These are phyloP conservation scores for Cornus kousa DNA, from an alignment of 148 eudicot genomes.

Conservation along the genomic window DNA sequence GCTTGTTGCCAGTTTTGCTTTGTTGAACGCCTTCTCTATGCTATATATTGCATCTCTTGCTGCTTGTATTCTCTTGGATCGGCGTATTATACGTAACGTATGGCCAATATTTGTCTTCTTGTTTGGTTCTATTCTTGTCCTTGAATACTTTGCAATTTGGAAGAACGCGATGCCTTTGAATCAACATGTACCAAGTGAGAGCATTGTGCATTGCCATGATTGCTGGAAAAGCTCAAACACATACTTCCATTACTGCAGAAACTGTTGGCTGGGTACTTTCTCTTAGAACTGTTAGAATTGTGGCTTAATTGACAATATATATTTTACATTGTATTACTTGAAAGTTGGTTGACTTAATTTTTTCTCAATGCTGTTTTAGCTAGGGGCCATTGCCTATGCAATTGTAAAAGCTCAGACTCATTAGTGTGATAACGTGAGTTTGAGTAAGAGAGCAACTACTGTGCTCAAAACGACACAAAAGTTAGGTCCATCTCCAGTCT, in stretches of 20 bases:
- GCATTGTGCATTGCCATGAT: constrained; percentile 67
- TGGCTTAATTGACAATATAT: too few species aligned
- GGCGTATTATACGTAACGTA: constrained; percentile 69
- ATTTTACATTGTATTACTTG: too few species aligned
- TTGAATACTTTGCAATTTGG: constrained; percentile 89
- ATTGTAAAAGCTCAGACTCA: too few species aligned
- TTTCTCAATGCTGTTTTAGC: too few species aligned
- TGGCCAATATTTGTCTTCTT: constrained; percentile 80
- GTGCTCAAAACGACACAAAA: too few species aligned
- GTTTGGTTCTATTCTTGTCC: constrained; percentile 70
- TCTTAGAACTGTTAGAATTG: neutral
- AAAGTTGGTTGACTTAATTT: too few species aligned
- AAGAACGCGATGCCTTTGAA: constrained; percentile 43
- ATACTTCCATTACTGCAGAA: constrained; percentile 61
- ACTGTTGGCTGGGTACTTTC: constrained; percentile 89
- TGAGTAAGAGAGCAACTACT: too few species aligned
- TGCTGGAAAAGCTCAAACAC: constrained; percentile 75
- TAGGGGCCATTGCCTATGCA: neutral
- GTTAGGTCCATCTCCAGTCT: too few species aligned
- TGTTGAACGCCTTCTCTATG: constrained; percentile 81
- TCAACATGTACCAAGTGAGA: constrained; percentile 25
- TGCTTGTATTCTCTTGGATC: constrained; percentile 71
- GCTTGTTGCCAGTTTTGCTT: constrained; percentile 82
- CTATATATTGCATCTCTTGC: constrained; percentile 84
- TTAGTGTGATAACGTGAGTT: too few species aligned